A percentile compares a stretch with the other conserved stretches of the same genome.
Evolutionary conservation across 139 green algal species (phyloP).

Genomic region (Chlorella sorokiniana): DNA sequence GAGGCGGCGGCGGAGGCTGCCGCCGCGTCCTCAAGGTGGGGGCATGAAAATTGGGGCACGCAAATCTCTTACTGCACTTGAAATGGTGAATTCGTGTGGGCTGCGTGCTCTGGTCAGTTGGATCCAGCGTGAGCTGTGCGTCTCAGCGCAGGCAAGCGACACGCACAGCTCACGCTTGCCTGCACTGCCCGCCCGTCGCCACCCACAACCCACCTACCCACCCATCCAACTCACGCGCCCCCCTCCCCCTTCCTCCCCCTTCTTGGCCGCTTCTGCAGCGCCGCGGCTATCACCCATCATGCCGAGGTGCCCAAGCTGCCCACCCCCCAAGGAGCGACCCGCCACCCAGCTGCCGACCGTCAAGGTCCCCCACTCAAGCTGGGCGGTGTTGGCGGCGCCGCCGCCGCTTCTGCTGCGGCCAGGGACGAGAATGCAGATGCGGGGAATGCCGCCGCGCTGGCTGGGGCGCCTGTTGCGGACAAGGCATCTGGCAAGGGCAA

Average conservation of each 20-base stretch:
- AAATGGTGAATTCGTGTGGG: not conserved
- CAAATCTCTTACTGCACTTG: not conserved
- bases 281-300: not conserved
- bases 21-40: not conserved
- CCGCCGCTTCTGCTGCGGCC: not conserved
- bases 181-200: too few relatives aligned
- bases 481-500: conserved; percentile 13
- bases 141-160: too few relatives aligned
- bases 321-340: conserved; percentile 14
- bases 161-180: too few relatives aligned
- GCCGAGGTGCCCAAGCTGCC: conserved; percentile 9
- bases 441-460: not conserved
- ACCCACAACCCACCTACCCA: too few relatives aligned
- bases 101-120: not conserved
- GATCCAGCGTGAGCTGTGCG: too few relatives aligned
- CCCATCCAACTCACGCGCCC: not conserved
- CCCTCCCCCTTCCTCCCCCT: not conserved
- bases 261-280: conserved; percentile 3
- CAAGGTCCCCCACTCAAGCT: conserved; percentile 33
- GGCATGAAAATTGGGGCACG: not conserved
- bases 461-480: not conserved
- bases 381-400: not conserved
- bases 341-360: conserved; percentile 7
- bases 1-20: not conserved
- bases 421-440: conserved; percentile 16